Conservation (phyloP, 768 basidiomycete genomes). For the Phaffia australis region DNA sequence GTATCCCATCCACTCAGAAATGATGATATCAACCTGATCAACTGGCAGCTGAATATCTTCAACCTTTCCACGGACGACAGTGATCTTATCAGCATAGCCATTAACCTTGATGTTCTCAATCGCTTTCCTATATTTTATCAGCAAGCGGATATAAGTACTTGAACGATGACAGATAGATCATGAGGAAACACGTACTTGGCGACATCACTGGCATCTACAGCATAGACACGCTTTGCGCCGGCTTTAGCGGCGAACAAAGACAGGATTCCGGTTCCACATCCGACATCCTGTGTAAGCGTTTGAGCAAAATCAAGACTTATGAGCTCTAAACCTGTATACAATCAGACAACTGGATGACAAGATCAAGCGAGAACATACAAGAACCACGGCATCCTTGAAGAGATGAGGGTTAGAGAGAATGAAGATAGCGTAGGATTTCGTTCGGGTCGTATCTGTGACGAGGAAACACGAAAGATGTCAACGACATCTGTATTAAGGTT, state of each 20-base stretch:
- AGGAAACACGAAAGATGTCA: neutral
- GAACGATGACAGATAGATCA: no score
- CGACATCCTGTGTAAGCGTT: conserved; percentile 43
- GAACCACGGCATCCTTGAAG: conserved; percentile 73
- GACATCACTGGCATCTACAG: conserved; percentile 81
- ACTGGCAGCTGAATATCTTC: conserved; percentile 74
- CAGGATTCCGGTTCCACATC: conserved; percentile 88
- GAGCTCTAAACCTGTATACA: neutral
- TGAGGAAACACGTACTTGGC: conserved; percentile 37
- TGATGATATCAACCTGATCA: conserved; percentile 77
- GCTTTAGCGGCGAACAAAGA: conserved; percentile 80
- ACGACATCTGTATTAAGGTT: neutral
- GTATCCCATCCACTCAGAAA: conserved; percentile 90
- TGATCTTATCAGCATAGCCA: conserved; percentile 57
- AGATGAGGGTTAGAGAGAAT: conserved; percentile 69
- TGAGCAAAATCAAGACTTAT: neutral
- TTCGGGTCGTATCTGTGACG: conserved; percentile 65
- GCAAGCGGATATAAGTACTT: no score
- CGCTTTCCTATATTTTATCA: conserved; percentile 45
- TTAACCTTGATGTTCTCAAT: conserved; percentile 67
- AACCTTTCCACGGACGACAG: conserved; percentile 79
- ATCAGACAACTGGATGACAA: neutral
- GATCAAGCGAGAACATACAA: conserved; percentile 47
- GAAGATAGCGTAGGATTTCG: conserved; percentile 82
- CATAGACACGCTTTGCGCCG: conserved; percentile 80